phyloP scores from a whole-genome alignment of 1,284 basidiomycete genomes.

The Boletus semigastroideus region DNA sequence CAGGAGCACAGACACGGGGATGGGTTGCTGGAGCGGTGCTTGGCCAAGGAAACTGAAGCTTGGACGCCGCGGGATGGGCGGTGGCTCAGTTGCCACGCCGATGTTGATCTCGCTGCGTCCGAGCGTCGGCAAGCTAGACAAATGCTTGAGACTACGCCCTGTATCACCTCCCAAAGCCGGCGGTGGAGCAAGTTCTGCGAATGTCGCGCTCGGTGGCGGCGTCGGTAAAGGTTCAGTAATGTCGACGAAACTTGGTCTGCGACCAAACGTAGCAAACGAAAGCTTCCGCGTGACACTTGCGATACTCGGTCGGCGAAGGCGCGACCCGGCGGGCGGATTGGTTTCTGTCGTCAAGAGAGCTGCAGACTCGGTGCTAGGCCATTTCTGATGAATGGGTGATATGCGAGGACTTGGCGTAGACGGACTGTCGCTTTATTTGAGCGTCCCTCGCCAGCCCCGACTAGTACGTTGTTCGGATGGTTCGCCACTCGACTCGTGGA shows the following conservation, averaged over 20 bases:
- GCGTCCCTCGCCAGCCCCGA: conserved; percentile 11
- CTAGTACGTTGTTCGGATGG: conserved; percentile 1
- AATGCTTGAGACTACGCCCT: conserved; percentile 17
- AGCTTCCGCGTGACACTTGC: conserved; percentile 32
- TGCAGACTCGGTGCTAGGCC: conserved; percentile 23
- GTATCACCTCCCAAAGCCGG: conserved; percentile 12
- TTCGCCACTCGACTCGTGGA: conserved; percentile 11
- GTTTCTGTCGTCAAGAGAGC: conserved; percentile 9
- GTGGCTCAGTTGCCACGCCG: neutral
- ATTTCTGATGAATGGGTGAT: conserved; percentile 19
- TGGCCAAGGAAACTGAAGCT: conserved; percentile 14
- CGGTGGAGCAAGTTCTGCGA: conserved; percentile 21
- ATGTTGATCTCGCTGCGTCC: conserved; percentile 1
- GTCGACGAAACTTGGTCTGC: conserved; percentile 22
- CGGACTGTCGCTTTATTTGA: conserved; percentile 10
- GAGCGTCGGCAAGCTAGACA: conserved; percentile 23
- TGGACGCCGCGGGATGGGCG: conserved; percentile 16
- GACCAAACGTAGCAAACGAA: conserved; percentile 30
- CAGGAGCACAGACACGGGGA: neutral
- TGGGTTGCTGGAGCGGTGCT: neutral
- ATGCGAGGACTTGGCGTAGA: conserved; percentile 23
- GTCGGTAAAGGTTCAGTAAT: conserved; percentile 19
- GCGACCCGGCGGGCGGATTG: conserved; percentile 4
- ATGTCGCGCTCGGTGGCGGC: conserved; percentile 12
- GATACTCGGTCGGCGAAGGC: conserved; percentile 27